Evolutionary conservation across 2,329 filamentous ascomycete genomes (phyloP).

Genomic region (Phoma sp.): DNA sequence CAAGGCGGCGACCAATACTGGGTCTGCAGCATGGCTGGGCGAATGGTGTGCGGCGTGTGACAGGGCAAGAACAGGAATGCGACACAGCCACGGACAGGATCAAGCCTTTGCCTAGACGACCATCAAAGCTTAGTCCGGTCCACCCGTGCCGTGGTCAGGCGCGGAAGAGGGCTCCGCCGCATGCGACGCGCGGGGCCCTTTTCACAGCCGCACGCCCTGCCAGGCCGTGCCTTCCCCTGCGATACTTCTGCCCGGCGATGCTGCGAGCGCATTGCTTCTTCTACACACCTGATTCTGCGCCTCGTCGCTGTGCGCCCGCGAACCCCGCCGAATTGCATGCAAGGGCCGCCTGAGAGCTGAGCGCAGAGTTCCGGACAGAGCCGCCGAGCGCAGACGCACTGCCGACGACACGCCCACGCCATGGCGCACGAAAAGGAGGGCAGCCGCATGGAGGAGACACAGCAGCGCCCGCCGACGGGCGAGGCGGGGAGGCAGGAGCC

Average conservation of each 20-base stretch:
- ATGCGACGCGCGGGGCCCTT: slow-evolving; percentile 8
- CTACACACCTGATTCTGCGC: background rate
- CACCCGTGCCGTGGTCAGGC: background rate
- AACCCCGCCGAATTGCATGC: background rate
- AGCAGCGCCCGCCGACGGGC: slow-evolving; percentile 16
- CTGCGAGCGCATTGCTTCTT: background rate
- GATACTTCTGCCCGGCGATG: background rate
- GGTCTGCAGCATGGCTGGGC: background rate
- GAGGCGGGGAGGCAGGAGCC: too few relatives aligned
- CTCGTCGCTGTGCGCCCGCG: slow-evolving; percentile 1
- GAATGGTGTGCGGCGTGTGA: background rate
- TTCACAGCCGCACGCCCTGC: background rate
- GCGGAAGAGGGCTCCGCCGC: background rate
- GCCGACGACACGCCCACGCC: slow-evolving; percentile 1
- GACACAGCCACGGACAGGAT: background rate
- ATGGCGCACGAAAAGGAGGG: slow-evolving; percentile 17
- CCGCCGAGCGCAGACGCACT: background rate
- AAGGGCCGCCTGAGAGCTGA: background rate
- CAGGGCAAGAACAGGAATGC: background rate
- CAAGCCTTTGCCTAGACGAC: slow-evolving; percentile 17
- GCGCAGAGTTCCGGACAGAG: slow-evolving; percentile 2
- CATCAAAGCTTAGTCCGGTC: slow-evolving; percentile 8
- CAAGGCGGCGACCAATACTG: background rate
- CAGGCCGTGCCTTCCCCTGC: background rate
- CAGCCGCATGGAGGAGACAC: slow-evolving; percentile 2